A percentile compares a stretch with the other conserved stretches of the same genome.
Evolutionary conservation across 176 grass and related monocot genomes (phyloP).

Genomic region (Aegilops tauschii): DNA sequence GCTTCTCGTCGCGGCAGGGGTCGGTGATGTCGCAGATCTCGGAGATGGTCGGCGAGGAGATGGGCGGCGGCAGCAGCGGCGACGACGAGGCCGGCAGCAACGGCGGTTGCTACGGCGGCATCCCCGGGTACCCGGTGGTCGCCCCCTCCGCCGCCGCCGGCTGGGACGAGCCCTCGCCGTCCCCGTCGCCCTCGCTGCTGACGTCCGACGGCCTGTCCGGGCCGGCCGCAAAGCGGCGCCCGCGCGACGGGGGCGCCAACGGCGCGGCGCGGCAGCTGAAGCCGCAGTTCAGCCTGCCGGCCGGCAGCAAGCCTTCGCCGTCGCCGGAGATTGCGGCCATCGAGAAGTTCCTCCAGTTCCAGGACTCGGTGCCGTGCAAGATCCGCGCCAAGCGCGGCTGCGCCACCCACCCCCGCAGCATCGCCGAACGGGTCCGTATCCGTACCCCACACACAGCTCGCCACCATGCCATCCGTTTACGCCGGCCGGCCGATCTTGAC

Average conservation of each 20-base stretch:
- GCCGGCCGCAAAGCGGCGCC: slow-evolving; percentile 29
- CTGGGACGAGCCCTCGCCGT: slow-evolving; percentile 57
- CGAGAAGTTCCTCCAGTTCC: slow-evolving; percentile 73
- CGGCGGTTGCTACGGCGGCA: slow-evolving; percentile 34
- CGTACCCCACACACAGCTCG: too few relatives aligned
- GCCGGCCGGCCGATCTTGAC: neutral
- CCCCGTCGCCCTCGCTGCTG: slow-evolving; percentile 20
- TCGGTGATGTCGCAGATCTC: slow-evolving; percentile 99
- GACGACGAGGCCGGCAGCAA: slow-evolving; percentile 62
- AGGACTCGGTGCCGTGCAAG: slow-evolving; percentile 82
- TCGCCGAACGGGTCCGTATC: slow-evolving; percentile 71
- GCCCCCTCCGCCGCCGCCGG: neutral
- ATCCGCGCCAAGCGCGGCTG: slow-evolving; percentile 90
- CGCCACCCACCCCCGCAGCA: slow-evolving; percentile 90
- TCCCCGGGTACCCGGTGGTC: slow-evolving; percentile 43
- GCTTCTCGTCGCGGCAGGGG: slow-evolving; percentile 81
- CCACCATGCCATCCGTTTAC: neutral
- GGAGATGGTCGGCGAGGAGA: slow-evolving; percentile 83
- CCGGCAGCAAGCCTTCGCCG: slow-evolving; percentile 28
- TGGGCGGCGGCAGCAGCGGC: slow-evolving; percentile 51
- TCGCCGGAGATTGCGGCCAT: slow-evolving; percentile 58
- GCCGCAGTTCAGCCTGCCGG: slow-evolving; percentile 75
- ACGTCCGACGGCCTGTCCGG: slow-evolving; percentile 21
- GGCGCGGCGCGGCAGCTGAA: slow-evolving; percentile 36
- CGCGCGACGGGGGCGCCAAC: slow-evolving; percentile 27